Conservation (phyloP, 2,329 filamentous ascomycete genomes). For the Colletotrichum acutatum region DNA sequence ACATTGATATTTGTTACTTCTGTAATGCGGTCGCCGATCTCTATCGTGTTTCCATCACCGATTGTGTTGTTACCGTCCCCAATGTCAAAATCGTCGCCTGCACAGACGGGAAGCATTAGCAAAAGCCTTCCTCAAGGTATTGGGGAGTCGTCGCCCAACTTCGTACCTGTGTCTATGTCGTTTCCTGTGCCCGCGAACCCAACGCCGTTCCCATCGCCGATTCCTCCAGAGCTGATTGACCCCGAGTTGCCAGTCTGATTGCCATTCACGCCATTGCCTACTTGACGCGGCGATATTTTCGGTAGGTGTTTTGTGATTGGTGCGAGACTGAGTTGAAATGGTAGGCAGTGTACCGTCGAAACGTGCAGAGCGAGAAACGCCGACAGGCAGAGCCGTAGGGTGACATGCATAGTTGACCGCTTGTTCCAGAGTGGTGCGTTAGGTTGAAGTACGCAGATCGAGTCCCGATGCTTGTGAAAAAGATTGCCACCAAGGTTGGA, state of each 20-base stretch:
- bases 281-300: neutral
- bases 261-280: neutral
- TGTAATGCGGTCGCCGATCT: neutral
- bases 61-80: constrained; percentile 8
- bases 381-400: too few relatives aligned
- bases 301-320: neutral
- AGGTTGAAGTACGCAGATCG: too few relatives aligned
- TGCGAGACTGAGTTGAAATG: neutral
- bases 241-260: neutral
- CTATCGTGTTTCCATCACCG: neutral
- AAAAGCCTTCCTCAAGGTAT: neutral
- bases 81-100: constrained; percentile 7
- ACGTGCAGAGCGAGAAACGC: too few relatives aligned
- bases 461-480: too few relatives aligned
- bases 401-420: too few relatives aligned
- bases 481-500: too few relatives aligned
- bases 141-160: neutral
- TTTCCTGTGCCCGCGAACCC: neutral
- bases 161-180: constrained; percentile 3
- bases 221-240: neutral
- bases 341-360: neutral
- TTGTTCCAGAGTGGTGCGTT: too few relatives aligned
- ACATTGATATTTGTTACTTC: constrained; percentile 1
- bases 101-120: neutral
- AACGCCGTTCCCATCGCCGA: neutral